These are phyloP conservation scores for Lolium rigidum DNA, from an alignment of 176 grass and related monocot genomes.

Conservation along the genomic window DNA sequence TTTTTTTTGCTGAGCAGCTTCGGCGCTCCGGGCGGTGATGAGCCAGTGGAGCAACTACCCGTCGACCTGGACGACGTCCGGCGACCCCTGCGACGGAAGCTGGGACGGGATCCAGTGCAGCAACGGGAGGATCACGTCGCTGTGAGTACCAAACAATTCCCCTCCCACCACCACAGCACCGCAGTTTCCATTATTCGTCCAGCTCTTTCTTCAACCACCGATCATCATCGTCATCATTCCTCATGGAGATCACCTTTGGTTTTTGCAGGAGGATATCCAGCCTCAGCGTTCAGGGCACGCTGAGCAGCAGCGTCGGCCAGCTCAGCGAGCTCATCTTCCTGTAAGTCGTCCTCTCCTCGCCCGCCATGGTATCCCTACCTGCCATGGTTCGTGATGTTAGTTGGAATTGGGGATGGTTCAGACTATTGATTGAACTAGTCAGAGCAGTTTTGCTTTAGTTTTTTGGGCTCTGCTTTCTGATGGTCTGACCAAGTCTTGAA, in stretches of 20 bases:
- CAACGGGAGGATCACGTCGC: conserved; percentile 39
- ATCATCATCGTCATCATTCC: background rate
- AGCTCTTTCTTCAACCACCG: background rate
- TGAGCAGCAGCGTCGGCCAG: conserved; percentile 49
- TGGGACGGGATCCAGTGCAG: conserved; percentile 60
- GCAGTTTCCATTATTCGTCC: background rate
- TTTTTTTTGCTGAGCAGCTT: background rate
- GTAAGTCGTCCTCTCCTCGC: conserved; percentile 42
- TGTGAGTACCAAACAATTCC: conserved; percentile 41
- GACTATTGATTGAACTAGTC: conserved; percentile 28
- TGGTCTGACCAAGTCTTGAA: too few species aligned
- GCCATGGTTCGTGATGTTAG: background rate
- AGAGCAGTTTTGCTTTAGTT: conserved; percentile 14
- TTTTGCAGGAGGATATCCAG: conserved; percentile 47
- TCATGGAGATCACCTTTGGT: background rate
- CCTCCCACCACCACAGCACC: background rate
- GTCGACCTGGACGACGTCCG: conserved; percentile 36
- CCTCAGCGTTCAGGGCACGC: conserved; percentile 53
- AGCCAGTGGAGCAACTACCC: conserved; percentile 47
- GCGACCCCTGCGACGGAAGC: conserved; percentile 48
- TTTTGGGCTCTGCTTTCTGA: too few species aligned
- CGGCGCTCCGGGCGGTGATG: conserved; percentile 37
- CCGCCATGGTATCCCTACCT: background rate
- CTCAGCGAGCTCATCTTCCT: conserved; percentile 47
- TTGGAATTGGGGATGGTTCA: background rate